Conservation (phyloP, 495 filamentous ascomycete species). For the Bacidia rubella region DNA sequence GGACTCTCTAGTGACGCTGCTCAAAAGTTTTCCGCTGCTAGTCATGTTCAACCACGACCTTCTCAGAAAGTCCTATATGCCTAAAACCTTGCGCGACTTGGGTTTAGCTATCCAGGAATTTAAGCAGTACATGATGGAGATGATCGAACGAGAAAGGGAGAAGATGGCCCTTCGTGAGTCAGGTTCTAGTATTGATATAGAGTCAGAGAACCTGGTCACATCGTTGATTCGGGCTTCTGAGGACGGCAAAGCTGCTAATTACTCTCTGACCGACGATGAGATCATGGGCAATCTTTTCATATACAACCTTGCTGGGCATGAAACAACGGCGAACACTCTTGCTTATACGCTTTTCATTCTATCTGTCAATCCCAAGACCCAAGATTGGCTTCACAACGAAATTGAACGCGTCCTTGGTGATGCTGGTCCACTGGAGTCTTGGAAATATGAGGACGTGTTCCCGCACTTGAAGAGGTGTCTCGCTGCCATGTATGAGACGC, state of each 20-base stretch:
- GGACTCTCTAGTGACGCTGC: constrained; percentile 19
- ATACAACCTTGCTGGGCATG: constrained; percentile 16
- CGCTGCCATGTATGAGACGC: constrained; percentile 28
- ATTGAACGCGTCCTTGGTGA: constrained; percentile 1
- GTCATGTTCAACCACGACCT: not conserved
- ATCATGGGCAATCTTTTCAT: constrained; percentile 21
- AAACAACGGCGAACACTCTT: constrained; percentile 19
- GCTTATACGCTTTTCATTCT: constrained; percentile 10
- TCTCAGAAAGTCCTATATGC: constrained; percentile 15
- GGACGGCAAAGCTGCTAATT: not conserved
- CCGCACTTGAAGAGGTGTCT: constrained; percentile 30
- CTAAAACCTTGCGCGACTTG: constrained; percentile 18
- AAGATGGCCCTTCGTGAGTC: constrained; percentile 3
- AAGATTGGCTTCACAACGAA: constrained; percentile 22
- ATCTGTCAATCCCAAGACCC: constrained; percentile 12
- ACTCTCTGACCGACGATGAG: constrained; percentile 16
- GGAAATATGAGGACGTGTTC: constrained; percentile 26
- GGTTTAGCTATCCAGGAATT: constrained; percentile 20
- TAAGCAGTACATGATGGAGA: constrained; percentile 16
- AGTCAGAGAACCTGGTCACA: constrained; percentile 8
- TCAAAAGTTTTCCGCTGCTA: not conserved
- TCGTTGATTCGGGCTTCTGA: constrained; percentile 13
- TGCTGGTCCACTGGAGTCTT: constrained; percentile 16
- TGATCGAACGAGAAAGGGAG: constrained; percentile 9
- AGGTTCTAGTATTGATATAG: not conserved